Evolutionary conservation across 805 yeast species (phyloP).

Genomic region (Schizosaccharomyces pombe): DNA sequence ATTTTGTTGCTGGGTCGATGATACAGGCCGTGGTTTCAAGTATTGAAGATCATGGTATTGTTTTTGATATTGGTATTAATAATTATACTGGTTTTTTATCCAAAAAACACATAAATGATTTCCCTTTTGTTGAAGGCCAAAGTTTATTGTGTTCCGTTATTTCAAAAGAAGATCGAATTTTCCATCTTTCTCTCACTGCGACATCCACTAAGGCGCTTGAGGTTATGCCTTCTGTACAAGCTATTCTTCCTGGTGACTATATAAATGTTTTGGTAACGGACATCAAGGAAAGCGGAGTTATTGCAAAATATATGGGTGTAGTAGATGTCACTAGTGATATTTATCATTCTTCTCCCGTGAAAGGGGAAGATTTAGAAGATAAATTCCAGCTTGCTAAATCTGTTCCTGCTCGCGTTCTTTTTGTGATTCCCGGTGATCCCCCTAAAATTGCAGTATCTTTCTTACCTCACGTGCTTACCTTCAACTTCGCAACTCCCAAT

Average conservation of each 20-base stretch:
- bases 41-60: constrained; percentile 79
- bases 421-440: constrained; percentile 24
- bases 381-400: constrained; percentile 44
- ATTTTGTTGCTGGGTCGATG: constrained; percentile 29
- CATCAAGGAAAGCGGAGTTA: constrained; percentile 35
- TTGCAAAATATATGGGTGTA: constrained; percentile 46
- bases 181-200: constrained; percentile 29
- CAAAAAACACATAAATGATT: constrained; percentile 22
- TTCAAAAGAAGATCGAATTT: constrained; percentile 29
- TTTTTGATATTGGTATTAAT: constrained; percentile 42
- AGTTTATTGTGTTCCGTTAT: constrained; percentile 41
- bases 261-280: constrained; percentile 52
- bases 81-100: constrained; percentile 47
- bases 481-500: constrained; percentile 9
- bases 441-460: constrained; percentile 38
- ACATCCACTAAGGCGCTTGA: constrained; percentile 26
- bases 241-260: constrained; percentile 64
- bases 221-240: constrained; percentile 31
- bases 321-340: constrained; percentile 47
- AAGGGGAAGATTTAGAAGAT: constrained; percentile 28
- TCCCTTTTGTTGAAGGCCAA: constrained; percentile 29
- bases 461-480: constrained; percentile 29
- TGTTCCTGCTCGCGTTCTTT: constrained; percentile 47
- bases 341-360: constrained; percentile 33
- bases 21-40: constrained; percentile 60